A percentile compares a stretch with the other conserved stretches of the same genome.
phyloP scores from a whole-genome alignment of 352 stramenopile species.

The Albugo laibachii region DNA sequence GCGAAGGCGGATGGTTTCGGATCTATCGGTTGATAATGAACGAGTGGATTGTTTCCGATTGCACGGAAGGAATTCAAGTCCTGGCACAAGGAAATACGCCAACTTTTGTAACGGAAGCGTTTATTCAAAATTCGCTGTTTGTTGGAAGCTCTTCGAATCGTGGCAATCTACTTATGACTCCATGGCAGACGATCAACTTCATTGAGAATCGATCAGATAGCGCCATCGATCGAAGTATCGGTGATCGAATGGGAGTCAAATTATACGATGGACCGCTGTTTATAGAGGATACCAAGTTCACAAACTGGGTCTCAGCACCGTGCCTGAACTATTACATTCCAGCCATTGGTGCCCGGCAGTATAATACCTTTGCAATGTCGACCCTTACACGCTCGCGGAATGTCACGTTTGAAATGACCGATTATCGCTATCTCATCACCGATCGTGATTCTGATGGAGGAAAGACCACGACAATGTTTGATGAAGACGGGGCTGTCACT shows the following conservation, averaged over 20 bases:
- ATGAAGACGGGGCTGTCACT: conserved; percentile 12
- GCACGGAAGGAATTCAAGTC: conserved; percentile 18
- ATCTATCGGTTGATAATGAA: conserved; percentile 12
- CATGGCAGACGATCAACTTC: conserved; percentile 18
- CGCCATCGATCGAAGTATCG: conserved; percentile 10
- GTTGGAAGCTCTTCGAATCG: conserved; percentile 17
- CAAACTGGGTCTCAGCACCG: conserved; percentile 16
- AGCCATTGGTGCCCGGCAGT: conserved; percentile 14
- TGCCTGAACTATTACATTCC: conserved; percentile 20
- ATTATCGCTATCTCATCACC: conserved; percentile 8
- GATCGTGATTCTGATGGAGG: conserved; percentile 15
- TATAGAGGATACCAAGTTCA: conserved; percentile 16
- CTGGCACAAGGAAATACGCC: conserved; percentile 16
- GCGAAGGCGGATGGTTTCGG: conserved; percentile 18
- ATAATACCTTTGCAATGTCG: conserved; percentile 18
- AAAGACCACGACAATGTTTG: conserved; percentile 13
- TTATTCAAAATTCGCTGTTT: conserved; percentile 17
- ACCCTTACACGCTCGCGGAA: conserved; percentile 8
- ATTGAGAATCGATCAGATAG: conserved; percentile 18
- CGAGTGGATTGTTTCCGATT: conserved; percentile 16
- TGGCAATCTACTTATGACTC: conserved; percentile 14
- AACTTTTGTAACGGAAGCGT: conserved; percentile 9
- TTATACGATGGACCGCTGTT: conserved; percentile 18
- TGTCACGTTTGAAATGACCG: conserved; percentile 12
- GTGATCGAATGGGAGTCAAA: conserved; percentile 15